Conservation (phyloP, 495 filamentous ascomycete genomes). For the Copromyces sp. region DNA sequence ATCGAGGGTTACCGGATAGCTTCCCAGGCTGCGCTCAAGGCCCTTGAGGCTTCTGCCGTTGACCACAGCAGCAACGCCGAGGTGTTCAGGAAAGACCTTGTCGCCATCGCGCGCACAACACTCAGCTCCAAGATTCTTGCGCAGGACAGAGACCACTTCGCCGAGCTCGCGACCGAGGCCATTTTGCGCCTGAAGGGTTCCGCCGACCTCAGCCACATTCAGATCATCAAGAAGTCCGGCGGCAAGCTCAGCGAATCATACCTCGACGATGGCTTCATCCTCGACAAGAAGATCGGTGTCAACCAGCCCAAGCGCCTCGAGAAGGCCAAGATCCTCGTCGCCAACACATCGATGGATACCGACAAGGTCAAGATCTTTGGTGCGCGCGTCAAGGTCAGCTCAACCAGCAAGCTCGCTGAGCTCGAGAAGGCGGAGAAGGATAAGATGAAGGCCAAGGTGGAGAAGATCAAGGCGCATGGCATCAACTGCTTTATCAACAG, state of each 20-base stretch:
- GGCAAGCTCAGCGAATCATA: conserved; percentile 96
- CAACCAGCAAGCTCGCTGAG: conserved; percentile 90
- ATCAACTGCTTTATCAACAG: conserved; percentile 99
- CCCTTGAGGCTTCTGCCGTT: conserved; percentile 73
- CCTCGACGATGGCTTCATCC: conserved; percentile 93
- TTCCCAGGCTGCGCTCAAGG: conserved; percentile 71
- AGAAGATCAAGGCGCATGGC: conserved; percentile 95
- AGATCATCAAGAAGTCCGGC: conserved; percentile 98
- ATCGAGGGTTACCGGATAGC: conserved; percentile 99
- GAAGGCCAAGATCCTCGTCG: conserved; percentile 95
- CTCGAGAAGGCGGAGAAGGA: conserved; percentile 95
- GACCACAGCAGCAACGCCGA: conserved; percentile 76
- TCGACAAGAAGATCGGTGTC: conserved; percentile 97
- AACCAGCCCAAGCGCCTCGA: conserved; percentile 97
- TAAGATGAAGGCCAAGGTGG: conserved; percentile 99
- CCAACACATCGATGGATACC: conserved; percentile 98
- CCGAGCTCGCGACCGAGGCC: conserved; percentile 83
- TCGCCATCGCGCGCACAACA: conserved; percentile 89
- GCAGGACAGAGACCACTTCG: conserved; percentile 89
- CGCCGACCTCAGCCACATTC: conserved; percentile 92
- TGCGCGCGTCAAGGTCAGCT: conserved; percentile 87
- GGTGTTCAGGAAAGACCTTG: conserved; percentile 80
- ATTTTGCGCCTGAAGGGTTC: conserved; percentile 84
- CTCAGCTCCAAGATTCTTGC: conserved; percentile 94
- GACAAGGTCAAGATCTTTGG: conserved; percentile 99